Evolutionary conservation across 2,329 filamentous ascomycete genomes (phyloP), one percentile per base, ranked within the genome.

Genomic region (Pestalotiopsis sp.): DNA sequence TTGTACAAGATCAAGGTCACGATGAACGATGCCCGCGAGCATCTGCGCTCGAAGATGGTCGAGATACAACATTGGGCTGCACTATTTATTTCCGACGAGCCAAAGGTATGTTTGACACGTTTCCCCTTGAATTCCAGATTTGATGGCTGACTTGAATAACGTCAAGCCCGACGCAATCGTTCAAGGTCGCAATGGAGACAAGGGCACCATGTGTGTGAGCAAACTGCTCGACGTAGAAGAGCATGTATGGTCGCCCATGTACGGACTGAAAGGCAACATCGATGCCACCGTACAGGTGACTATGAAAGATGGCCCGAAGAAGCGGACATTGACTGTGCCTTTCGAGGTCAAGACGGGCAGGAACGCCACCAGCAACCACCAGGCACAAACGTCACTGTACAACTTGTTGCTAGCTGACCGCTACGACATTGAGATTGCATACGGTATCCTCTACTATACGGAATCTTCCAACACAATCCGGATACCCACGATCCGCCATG

Each of bases 161-260:
- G 27, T 66, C 11, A 75, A 91, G 87, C 76, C 85, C 4, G 88
- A 91, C 72, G 94, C 94, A 2, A 78, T 93, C 56, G 91, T 97
- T 27, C 91, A 93, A 73, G 94, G 95, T 72, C 88, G 93, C 61
- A 92, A 94, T 76, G 92, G 92, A 56, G 89, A 92, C 66, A 92
- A 91, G 72, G 89, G 92, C 12, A 91, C 87, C 68, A 91, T 98
- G 87, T 94, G 93, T 73, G 91, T 99, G 73, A 97, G 91, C 75
- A 99, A 98, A 77, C 85, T 99, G 36, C 90, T 99, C 14, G 96
- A 98, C 77, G 93, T 99, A 11, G 96, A 99, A 78, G 96, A 99
- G 79, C 96, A 98, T 77, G 91, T 99, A 36, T 99, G 96, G 96
- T 98, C 95, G 6, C 96, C 96, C 0, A 95, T 94, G 89, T 99